Evolutionary conservation across 2,329 filamentous ascomycete genomes (phyloP).

Genomic region (Stagonosporopsis vannaccii): DNA sequence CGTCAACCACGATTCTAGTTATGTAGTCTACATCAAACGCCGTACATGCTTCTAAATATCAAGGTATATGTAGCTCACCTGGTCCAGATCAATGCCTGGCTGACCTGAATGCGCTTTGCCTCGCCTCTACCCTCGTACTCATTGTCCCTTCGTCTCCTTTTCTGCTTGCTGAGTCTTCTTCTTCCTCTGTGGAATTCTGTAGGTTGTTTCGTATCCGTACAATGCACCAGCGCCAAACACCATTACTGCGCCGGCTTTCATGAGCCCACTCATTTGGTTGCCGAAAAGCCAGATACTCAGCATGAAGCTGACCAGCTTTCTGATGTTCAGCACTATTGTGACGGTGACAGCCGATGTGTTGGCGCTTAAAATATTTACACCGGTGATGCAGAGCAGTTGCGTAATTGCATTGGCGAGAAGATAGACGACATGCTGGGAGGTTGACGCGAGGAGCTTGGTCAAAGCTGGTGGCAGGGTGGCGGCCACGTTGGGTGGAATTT

Average conservation of each 20-base stretch:
- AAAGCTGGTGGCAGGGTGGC: conserved; percentile 38
- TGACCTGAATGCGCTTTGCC: not conserved
- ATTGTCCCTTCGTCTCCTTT: conserved; percentile 38
- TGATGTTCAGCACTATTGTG: conserved; percentile 93
- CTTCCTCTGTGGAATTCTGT: conserved; percentile 52
- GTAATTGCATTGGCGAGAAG: conserved; percentile 82
- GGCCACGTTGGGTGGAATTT: conserved; percentile 43
- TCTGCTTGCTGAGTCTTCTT: conserved; percentile 39
- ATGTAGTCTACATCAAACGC: not conserved
- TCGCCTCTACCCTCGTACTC: not conserved
- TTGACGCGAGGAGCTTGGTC: conserved; percentile 41
- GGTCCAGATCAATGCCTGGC: not conserved
- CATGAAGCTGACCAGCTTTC: conserved; percentile 89
- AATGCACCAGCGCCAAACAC: conserved; percentile 92
- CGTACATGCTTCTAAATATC: not conserved
- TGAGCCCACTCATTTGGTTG: conserved; percentile 77
- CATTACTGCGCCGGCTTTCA: conserved; percentile 79
- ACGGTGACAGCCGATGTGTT: conserved; percentile 91
- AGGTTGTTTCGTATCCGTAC: conserved; percentile 78
- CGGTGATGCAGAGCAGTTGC: conserved; percentile 93
- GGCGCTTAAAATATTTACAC: conserved; percentile 91
- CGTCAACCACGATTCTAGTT: not conserved
- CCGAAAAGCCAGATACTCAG: conserved; percentile 95
- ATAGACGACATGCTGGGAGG: conserved; percentile 74
- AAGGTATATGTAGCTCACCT: not conserved